Evolutionary conservation across 1,284 basidiomycete species (phyloP).

Genomic region (Austroboletus rostrupii): DNA sequence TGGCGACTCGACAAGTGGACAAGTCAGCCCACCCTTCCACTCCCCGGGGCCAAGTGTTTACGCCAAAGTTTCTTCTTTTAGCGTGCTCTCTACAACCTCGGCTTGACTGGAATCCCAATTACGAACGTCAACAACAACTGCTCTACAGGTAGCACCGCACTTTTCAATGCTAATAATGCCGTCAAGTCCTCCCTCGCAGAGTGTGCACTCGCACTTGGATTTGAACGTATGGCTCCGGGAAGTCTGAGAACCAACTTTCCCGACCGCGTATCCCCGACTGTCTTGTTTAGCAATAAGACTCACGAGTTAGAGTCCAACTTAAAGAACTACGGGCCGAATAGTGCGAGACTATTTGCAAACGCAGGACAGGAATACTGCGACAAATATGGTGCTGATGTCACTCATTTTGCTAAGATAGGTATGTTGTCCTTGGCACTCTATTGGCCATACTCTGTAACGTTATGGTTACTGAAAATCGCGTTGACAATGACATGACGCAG

Average conservation of each 20-base stretch:
- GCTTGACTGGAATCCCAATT: slow-evolving; percentile 82
- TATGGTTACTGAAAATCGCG: not conserved
- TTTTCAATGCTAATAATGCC: slow-evolving; percentile 65
- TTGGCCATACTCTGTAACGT: no score
- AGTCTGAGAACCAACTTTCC: slow-evolving; percentile 68
- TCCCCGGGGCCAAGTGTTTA: slow-evolving; percentile 24
- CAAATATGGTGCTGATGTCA: slow-evolving; percentile 67
- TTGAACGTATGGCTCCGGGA: slow-evolving; percentile 84
- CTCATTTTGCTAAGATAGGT: slow-evolving; percentile 78
- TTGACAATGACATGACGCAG: slow-evolving; percentile 39
- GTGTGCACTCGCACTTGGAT: slow-evolving; percentile 80
- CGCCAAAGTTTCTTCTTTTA: not conserved
- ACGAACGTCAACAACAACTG: slow-evolving; percentile 87
- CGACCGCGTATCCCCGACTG: slow-evolving; percentile 62
- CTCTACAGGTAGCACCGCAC: slow-evolving; percentile 72
- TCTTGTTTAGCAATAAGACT: slow-evolving; percentile 42
- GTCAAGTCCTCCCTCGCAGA: slow-evolving; percentile 71
- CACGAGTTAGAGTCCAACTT: slow-evolving; percentile 51
- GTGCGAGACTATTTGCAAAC: slow-evolving; percentile 76
- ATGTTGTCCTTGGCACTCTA: slow-evolving; percentile 13
- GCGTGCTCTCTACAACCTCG: slow-evolving; percentile 79
- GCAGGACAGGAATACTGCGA: slow-evolving; percentile 77
- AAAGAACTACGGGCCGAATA: slow-evolving; percentile 62
- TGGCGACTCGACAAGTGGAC: slow-evolving; percentile 79
- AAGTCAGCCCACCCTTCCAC: slow-evolving; percentile 34